Evolutionary conservation across 2,329 filamentous ascomycete species (phyloP).

Genomic region (Stachybotrys elegans): DNA sequence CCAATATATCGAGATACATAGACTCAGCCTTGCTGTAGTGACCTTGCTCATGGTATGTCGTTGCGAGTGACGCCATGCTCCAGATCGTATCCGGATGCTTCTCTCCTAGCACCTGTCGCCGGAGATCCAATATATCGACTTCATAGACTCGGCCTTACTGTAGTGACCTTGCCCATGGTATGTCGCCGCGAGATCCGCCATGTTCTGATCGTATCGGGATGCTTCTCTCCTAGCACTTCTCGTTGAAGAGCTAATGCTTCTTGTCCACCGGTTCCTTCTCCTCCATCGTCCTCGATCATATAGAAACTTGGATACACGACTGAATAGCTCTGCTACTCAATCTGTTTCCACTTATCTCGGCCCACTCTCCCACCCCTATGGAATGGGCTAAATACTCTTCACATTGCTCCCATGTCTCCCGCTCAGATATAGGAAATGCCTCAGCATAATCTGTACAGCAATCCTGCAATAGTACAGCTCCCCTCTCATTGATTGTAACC

Average conservation of each 20-base stretch:
- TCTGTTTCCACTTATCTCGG: constrained; percentile 12
- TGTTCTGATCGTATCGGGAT: constrained; percentile 1
- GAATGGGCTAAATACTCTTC: constrained; percentile 23
- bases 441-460: constrained; percentile 16
- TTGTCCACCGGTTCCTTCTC: constrained; percentile 17
- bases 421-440: constrained; percentile 13
- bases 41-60: constrained; percentile 13
- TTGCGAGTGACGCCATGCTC: constrained; percentile 2
- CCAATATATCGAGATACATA: constrained; percentile 7
- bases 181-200: constrained; percentile 4
- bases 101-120: constrained; percentile 9
- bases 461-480: constrained; percentile 14
- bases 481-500: background rate
- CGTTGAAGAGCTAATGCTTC: constrained; percentile 10
- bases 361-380: constrained; percentile 17
- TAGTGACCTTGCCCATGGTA: constrained; percentile 14
- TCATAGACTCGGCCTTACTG: constrained; percentile 10
- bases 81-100: constrained; percentile 3
- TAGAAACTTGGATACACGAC: constrained; percentile 15
- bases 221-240: constrained; percentile 8
- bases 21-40: constrained; percentile 13
- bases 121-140: constrained; percentile 9
- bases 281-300: constrained; percentile 15
- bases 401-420: constrained; percentile 15
- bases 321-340: constrained; percentile 10